A percentile compares a stretch with the other conserved stretches of the same genome.
Conservation (phyloP, 441 rosid genomes). For the Gossypium aridum region DNA sequence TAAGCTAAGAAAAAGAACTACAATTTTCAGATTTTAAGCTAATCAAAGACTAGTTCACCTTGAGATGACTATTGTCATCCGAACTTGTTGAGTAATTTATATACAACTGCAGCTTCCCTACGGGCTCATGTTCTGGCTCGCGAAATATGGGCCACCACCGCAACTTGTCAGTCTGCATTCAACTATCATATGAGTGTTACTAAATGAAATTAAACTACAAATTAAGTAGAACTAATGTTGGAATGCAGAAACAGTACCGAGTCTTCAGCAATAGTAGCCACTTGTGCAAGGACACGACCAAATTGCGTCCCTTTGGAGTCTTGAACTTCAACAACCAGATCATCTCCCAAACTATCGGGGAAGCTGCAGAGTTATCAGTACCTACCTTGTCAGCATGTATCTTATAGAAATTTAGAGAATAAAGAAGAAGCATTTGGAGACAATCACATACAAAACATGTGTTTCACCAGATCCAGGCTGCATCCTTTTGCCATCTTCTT, state of each 20-base stretch:
- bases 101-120: constrained; percentile 83
- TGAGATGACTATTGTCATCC: constrained; percentile 72
- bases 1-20: not conserved
- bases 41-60: constrained; percentile 41
- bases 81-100: constrained; percentile 77
- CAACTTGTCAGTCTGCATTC: constrained; percentile 76
- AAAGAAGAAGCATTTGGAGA: constrained; percentile 15
- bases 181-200: constrained; percentile 27
- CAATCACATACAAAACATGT: constrained; percentile 76
- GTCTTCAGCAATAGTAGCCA: constrained; percentile 80
- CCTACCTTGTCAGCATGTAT: constrained; percentile 14
- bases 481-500: constrained; percentile 73
- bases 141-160: constrained; percentile 95
- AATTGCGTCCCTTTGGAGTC: constrained; percentile 79
- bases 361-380: constrained; percentile 63
- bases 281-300: constrained; percentile 94
- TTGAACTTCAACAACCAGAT: constrained; percentile 78
- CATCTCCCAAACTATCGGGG: constrained; percentile 95
- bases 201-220: constrained; percentile 12
- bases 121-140: constrained; percentile 92
- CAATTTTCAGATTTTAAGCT: not conserved
- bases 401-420: constrained; percentile 7
- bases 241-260: constrained; percentile 37
- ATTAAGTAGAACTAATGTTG: constrained; percentile 7
- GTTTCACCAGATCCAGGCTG: constrained; percentile 97